Percentiles rank a stretch among this genome's conserved stretches.
Conservation (phyloP, 2,329 filamentous ascomycete genomes). For the Neofusicoccum cordaticola region DNA sequence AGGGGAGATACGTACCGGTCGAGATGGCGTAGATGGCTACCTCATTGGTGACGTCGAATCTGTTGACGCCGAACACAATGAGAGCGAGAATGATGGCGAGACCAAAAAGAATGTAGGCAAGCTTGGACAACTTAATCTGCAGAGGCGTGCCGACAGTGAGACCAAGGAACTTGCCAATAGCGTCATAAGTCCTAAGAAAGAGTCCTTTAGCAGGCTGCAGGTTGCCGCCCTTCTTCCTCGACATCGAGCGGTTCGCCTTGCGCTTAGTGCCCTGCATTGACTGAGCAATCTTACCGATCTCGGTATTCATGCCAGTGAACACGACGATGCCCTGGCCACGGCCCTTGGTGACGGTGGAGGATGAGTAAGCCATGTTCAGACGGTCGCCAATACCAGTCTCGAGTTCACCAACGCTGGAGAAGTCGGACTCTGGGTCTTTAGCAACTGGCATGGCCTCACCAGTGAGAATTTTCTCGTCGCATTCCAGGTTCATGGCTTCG, state of each 20-base stretch:
- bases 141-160: conserved; percentile 23
- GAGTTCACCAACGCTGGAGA: conserved; percentile 52
- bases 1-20: conserved; percentile 21
- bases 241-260: conserved; percentile 34
- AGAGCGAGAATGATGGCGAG: conserved; percentile 38
- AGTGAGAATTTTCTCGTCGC: conserved; percentile 72
- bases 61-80: conserved; percentile 35
- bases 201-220: conserved; percentile 41
- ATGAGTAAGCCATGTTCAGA: conserved; percentile 68
- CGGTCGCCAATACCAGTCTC: conserved; percentile 58
- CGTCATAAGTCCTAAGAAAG: conserved; percentile 18
- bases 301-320: conserved; percentile 68
- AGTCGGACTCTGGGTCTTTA: conserved; percentile 57
- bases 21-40: conserved; percentile 39
- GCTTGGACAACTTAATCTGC: conserved; percentile 22
- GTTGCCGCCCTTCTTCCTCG: conserved; percentile 43
- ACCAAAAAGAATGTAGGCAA: conserved; percentile 29
- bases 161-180: conserved; percentile 25
- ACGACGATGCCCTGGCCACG: conserved; percentile 68
- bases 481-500: conserved; percentile 69
- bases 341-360: conserved; percentile 69
- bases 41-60: conserved; percentile 36
- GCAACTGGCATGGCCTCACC: conserved; percentile 69
- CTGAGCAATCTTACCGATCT: conserved; percentile 73
- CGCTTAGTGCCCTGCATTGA: conserved; percentile 54